Evolutionary conservation across 176 grass and related monocot species (phyloP).

Genomic region (Puccinellia tenuiflora): DNA sequence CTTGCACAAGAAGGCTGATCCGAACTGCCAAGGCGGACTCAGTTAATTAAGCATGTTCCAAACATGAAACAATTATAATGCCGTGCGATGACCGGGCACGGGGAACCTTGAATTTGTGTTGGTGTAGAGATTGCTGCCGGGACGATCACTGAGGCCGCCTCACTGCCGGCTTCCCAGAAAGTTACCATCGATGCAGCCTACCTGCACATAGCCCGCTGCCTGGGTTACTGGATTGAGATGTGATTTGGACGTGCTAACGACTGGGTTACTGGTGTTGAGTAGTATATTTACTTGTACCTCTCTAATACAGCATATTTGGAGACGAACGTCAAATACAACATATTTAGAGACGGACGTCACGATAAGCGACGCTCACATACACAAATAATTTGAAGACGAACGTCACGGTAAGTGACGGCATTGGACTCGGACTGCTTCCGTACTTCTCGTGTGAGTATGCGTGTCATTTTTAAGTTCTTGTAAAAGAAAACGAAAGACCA

Average conservation of each 20-base stretch:
- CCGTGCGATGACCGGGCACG: not conserved
- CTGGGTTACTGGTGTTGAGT: not conserved
- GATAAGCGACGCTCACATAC: not conserved
- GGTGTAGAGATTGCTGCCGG: not conserved
- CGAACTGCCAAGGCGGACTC: not conserved
- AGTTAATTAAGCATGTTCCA: conserved; percentile 22
- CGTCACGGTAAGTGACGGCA: not conserved
- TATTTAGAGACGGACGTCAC: not conserved
- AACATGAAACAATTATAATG: too few species aligned
- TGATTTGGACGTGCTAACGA: not conserved
- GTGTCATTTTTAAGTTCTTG: not conserved
- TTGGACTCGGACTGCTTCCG: not conserved
- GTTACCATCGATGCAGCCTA: not conserved
- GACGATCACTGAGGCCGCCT: not conserved
- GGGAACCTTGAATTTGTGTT: not conserved
- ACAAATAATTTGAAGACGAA: too few species aligned
- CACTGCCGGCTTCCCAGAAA: not conserved
- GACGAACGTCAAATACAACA: not conserved
- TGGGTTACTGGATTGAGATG: too few species aligned
- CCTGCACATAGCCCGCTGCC: not conserved
- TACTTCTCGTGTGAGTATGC: not conserved
- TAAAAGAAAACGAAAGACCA: not conserved
- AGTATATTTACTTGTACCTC: not conserved
- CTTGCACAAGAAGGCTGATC: not conserved
- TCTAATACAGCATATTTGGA: too few species aligned